phyloP scores from a whole-genome alignment of 371 early-diverging fungal species.

The Umbelopsis sp. region DNA sequence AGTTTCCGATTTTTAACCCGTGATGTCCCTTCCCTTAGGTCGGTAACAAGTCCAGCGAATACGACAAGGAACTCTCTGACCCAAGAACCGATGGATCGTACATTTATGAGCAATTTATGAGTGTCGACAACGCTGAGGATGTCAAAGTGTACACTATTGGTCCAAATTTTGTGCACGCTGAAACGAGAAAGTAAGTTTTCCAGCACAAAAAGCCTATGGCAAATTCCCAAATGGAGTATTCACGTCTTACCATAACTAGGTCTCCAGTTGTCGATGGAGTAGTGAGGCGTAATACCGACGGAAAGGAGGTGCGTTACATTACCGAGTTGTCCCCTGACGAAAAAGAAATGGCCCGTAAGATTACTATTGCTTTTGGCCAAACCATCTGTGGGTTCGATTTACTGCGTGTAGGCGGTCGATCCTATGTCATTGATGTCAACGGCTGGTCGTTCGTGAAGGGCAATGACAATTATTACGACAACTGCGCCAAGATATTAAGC shows the following conservation, averaged over 20 bases:
- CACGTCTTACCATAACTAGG: constrained; percentile 36
- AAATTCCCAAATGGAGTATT: constrained; percentile 16
- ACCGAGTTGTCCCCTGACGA: constrained; percentile 85
- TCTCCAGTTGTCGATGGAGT: constrained; percentile 98
- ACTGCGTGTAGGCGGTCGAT: constrained; percentile 81
- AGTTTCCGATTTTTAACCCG: constrained; percentile 14
- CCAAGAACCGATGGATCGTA: constrained; percentile 84
- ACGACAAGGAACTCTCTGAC: constrained; percentile 66
- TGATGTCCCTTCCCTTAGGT: constrained; percentile 45
- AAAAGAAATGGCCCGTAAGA: constrained; percentile 78
- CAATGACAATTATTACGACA: constrained; percentile 91
- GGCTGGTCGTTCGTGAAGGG: constrained; percentile 99
- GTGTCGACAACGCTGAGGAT: constrained; percentile 93
- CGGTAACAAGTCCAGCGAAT: constrained; percentile 96
- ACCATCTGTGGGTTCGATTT: constrained; percentile 97
- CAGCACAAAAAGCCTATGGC: neutral
- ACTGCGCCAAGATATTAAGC: constrained; percentile 78
- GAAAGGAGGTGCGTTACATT: constrained; percentile 96
- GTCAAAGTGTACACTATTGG: constrained; percentile 98
- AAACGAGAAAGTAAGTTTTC: constrained; percentile 88
- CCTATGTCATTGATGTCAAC: constrained; percentile 98
- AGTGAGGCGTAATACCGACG: constrained; percentile 94
- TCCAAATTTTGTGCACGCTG: constrained; percentile 89
- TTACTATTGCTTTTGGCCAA: constrained; percentile 88
- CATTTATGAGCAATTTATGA: constrained; percentile 96